A percentile compares a stretch with the other conserved stretches of the same genome.
Conservation (phyloP, 2,329 filamentous ascomycete species). For the Gaeumannomyces tritici region DNA sequence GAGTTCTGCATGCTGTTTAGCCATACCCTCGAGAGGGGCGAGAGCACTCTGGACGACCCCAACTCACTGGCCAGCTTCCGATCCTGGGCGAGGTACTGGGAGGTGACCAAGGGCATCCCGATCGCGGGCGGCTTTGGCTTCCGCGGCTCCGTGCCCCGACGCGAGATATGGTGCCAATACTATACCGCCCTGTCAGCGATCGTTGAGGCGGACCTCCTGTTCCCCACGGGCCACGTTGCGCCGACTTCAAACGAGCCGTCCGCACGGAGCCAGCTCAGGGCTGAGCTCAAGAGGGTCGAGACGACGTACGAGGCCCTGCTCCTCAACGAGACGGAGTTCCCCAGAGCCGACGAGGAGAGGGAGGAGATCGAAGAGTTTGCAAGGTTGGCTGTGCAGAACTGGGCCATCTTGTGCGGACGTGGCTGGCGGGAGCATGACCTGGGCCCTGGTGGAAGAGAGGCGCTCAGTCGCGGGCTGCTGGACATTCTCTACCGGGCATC, state of each 20-base stretch:
- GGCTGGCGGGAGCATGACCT: constrained; percentile 75
- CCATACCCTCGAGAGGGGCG: constrained; percentile 42
- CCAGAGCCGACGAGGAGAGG: constrained; percentile 70
- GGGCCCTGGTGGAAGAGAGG: constrained; percentile 69
- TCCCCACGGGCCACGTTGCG: constrained; percentile 37
- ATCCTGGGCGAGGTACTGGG: constrained; percentile 64
- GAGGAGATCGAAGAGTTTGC: constrained; percentile 76
- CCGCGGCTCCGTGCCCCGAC: constrained; percentile 48
- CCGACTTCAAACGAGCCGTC: constrained; percentile 33
- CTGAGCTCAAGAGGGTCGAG: constrained; percentile 74
- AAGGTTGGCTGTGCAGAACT: constrained; percentile 71
- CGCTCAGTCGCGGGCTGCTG: constrained; percentile 65
- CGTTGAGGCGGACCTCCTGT: constrained; percentile 56
- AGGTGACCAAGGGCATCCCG: constrained; percentile 31
- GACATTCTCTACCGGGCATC: constrained; percentile 86
- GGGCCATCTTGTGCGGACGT: constrained; percentile 70
- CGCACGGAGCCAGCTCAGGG: constrained; percentile 53
- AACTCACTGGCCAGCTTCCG: constrained; percentile 49
- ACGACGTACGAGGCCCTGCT: constrained; percentile 69
- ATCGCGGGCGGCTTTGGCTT: constrained; percentile 47
- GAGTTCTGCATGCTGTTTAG: constrained; percentile 64
- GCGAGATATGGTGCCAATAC: constrained; percentile 76
- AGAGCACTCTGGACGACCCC: constrained; percentile 39
- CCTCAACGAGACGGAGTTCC: constrained; percentile 72
- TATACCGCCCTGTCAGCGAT: constrained; percentile 72